Percentiles rank a stretch among this genome's conserved stretches.
phyloP scores from a whole-genome alignment of 306 rosid genomes.

The Boehmeria nivea region DNA sequence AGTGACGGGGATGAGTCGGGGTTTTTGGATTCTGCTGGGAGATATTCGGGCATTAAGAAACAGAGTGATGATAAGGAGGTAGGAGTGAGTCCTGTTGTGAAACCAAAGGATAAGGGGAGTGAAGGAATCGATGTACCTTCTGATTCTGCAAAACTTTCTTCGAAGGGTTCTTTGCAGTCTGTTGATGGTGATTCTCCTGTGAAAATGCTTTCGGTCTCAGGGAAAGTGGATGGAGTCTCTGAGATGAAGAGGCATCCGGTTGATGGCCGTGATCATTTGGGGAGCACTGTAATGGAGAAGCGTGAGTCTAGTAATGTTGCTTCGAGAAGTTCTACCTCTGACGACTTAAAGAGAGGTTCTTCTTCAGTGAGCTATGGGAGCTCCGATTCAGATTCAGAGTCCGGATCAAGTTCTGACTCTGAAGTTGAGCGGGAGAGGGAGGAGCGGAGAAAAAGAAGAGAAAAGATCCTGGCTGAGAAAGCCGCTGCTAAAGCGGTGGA shows the following conservation, averaged over 20 bases:
- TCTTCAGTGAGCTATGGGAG: conserved; percentile 55
- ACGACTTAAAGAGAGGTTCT: conserved; percentile 46
- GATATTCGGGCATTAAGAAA: conserved; percentile 36
- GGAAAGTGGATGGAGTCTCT: conserved; percentile 26
- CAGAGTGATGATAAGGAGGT: conserved; percentile 34
- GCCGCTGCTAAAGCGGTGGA: conserved; percentile 78
- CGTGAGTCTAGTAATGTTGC: conserved; percentile 25
- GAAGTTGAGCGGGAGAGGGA: conserved; percentile 79
- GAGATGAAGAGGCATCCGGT: conserved; percentile 29
- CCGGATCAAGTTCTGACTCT: conserved; percentile 76
- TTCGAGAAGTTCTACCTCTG: conserved; percentile 50
- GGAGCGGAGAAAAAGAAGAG: conserved; percentile 68
- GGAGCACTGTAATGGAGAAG: conserved; percentile 41
- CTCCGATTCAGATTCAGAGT: conserved; percentile 66
- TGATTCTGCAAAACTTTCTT: conserved; percentile 28
- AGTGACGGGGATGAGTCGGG: conserved; percentile 57
- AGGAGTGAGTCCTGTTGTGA: conserved; percentile 27
- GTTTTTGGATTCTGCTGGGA: conserved; percentile 35
- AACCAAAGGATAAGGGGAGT: conserved; percentile 30
- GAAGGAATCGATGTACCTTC: conserved; percentile 26
- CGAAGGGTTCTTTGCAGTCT: conserved; percentile 24
- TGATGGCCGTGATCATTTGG: conserved; percentile 30
- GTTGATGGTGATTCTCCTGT: conserved; percentile 10
- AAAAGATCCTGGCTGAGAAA: conserved; percentile 76
- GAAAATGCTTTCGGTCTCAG: conserved; percentile 17